These are phyloP conservation scores for Phyllosticta citrichinensis DNA, from an alignment of 2,329 filamentous ascomycete genomes.

Conservation along the genomic window DNA sequence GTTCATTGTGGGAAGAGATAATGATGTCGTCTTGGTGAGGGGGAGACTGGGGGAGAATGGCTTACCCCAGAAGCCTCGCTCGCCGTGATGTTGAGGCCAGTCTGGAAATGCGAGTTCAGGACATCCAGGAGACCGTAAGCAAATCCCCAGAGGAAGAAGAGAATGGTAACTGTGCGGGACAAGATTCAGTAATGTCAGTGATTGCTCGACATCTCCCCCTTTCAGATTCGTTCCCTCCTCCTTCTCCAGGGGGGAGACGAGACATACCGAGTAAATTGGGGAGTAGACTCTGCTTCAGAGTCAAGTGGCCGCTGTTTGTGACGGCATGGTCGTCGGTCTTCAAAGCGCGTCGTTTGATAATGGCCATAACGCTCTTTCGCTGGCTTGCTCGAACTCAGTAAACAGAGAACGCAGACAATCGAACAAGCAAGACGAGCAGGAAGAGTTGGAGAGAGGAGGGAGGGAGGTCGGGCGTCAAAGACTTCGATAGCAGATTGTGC, in stretches of 20 bases:
- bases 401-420: too few relatives aligned
- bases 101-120: constrained; percentile 61
- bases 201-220: not conserved
- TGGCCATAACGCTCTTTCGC: not conserved
- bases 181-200: not conserved
- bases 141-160: constrained; percentile 86
- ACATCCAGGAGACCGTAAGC: constrained; percentile 81
- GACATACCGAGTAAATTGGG: constrained; percentile 12
- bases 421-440: not conserved
- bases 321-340: constrained; percentile 14
- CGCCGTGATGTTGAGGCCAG: constrained; percentile 50
- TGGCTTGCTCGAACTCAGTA: not conserved
- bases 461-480: not conserved
- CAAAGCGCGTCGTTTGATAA: constrained; percentile 10
- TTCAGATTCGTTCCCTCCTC: not conserved
- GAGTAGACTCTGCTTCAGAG: constrained; percentile 13
- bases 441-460: not conserved
- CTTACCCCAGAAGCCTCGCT: constrained; percentile 49
- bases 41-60: too few relatives aligned
- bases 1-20: too few relatives aligned
- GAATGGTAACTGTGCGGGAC: constrained; percentile 49
- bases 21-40: too few relatives aligned
- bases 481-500: not conserved
- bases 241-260: not conserved
- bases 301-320: constrained; percentile 13